Conservation (phyloP, 306 rosid species). For the Dalbergia oliveri region DNA sequence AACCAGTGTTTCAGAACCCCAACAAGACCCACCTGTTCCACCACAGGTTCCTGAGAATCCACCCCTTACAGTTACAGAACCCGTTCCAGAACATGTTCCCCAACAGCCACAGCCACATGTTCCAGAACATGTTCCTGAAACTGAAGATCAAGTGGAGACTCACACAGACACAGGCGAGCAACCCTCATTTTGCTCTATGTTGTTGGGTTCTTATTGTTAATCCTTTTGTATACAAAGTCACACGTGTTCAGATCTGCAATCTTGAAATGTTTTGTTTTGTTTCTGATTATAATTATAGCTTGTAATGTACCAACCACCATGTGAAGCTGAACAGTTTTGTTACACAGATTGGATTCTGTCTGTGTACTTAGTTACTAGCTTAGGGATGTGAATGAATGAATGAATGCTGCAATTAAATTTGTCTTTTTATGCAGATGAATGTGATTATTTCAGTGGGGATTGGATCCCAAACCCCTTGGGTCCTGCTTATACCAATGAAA, state of each 20-base stretch:
- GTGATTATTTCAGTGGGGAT: conserved; percentile 80
- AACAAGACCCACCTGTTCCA: background rate
- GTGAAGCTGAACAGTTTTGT: background rate
- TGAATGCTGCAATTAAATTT: background rate
- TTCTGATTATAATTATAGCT: background rate
- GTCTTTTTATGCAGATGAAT: conserved; percentile 59
- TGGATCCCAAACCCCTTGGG: conserved; percentile 82
- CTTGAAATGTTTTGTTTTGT: background rate
- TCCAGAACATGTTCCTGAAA: conserved; percentile 1
- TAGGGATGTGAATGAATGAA: conserved; percentile 7
- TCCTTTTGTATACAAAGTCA: background rate
- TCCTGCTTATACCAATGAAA: conserved; percentile 72
- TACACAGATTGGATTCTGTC: conserved; percentile 7
- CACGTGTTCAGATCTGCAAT: conserved; percentile 40
- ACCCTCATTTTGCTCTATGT: background rate
- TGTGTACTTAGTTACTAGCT: background rate
- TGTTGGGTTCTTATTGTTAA: background rate
- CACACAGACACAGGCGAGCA: conserved; percentile 50
- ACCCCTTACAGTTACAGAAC: background rate
- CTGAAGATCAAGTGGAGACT: conserved; percentile 49
- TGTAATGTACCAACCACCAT: background rate
- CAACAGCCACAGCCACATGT: background rate
- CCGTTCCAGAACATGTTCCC: conserved; percentile 12
- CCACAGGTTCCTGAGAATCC: conserved; percentile 2
- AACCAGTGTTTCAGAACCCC: conserved; percentile 11